These are phyloP conservation scores for Arxiozyma heterogenica DNA, from an alignment of 1,139 yeast genomes.

Conservation along the genomic window DNA sequence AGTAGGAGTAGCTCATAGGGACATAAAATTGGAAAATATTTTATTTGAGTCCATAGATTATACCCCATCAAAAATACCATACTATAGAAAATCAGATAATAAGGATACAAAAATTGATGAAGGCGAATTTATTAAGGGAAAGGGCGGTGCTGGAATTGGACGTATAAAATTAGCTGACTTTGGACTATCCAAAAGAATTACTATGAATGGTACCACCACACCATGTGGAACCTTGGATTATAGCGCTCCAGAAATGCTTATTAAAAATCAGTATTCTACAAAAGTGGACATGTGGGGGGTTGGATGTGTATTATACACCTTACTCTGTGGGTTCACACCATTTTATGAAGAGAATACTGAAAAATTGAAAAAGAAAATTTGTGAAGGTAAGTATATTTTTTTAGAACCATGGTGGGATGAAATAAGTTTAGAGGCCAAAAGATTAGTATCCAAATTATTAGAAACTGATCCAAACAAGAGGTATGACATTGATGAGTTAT, in stretches of 20 bases:
- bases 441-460: constrained; percentile 57
- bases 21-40: constrained; percentile 88
- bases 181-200: constrained; percentile 74
- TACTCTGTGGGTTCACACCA: constrained; percentile 92
- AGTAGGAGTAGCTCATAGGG: constrained; percentile 85
- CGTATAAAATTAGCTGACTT: constrained; percentile 80
- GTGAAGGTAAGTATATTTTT: constrained; percentile 58
- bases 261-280: constrained; percentile 73
- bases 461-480: constrained; percentile 70
- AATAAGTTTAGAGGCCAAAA: constrained; percentile 60
- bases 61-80: constrained; percentile 45
- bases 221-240: constrained; percentile 89
- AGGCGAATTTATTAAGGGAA: constrained; percentile 63
- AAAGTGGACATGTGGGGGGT: constrained; percentile 97
- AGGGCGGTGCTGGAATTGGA: constrained; percentile 89
- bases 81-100: constrained; percentile 60
- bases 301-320: constrained; percentile 80
- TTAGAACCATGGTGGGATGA: constrained; percentile 90
- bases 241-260: constrained; percentile 90
- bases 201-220: constrained; percentile 54
- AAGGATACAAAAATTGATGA: constrained; percentile 62
- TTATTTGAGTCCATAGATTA: constrained; percentile 42
- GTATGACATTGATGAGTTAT: constrained; percentile 63
- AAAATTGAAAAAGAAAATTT: constrained; percentile 66
- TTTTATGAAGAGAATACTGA: constrained; percentile 83